Evolutionary conservation across 2,329 filamentous ascomycete species (phyloP).

Genomic region (Fusarium dimerum): DNA sequence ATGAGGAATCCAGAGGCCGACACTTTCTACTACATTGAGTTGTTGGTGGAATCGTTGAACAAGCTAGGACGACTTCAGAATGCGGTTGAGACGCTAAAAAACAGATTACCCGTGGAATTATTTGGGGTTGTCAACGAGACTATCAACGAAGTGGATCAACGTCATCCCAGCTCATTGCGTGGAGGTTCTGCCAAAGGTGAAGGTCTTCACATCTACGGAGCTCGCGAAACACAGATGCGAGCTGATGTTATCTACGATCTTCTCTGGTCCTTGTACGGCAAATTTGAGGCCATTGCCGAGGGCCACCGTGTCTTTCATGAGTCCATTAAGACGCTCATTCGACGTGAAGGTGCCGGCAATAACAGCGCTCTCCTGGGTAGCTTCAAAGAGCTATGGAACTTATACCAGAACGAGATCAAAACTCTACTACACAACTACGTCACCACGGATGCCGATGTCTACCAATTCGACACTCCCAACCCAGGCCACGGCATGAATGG

Average conservation of each 20-base stretch:
- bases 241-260: conserved; percentile 89
- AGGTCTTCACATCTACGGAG: conserved; percentile 63
- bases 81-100: conserved; percentile 87
- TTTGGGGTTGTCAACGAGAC: conserved; percentile 94
- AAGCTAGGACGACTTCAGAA: conserved; percentile 83
- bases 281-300: conserved; percentile 96
- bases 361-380: conserved; percentile 72
- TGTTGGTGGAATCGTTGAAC: conserved; percentile 87
- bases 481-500: conserved; percentile 48
- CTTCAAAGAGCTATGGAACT: conserved; percentile 96
- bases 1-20: conserved; percentile 93
- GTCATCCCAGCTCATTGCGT: conserved; percentile 80
- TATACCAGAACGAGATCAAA: conserved; percentile 96
- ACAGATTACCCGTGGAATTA: conserved; percentile 88
- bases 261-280: conserved; percentile 88
- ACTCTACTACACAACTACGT: conserved; percentile 95
- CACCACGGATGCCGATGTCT: conserved; percentile 82
- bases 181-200: conserved; percentile 55
- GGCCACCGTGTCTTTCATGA: conserved; percentile 93
- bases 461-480: conserved; percentile 60
- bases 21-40: conserved; percentile 88
- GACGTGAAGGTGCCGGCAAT: conserved; percentile 72
- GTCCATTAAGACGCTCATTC: conserved; percentile 81
- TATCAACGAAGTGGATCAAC: conserved; percentile 88
- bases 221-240: conserved; percentile 72